Percentiles rank a stretch among this genome's conserved stretches.
Evolutionary conservation across 257 asterid species (phyloP).

Genomic region (Phtheirospermum japonicum): DNA sequence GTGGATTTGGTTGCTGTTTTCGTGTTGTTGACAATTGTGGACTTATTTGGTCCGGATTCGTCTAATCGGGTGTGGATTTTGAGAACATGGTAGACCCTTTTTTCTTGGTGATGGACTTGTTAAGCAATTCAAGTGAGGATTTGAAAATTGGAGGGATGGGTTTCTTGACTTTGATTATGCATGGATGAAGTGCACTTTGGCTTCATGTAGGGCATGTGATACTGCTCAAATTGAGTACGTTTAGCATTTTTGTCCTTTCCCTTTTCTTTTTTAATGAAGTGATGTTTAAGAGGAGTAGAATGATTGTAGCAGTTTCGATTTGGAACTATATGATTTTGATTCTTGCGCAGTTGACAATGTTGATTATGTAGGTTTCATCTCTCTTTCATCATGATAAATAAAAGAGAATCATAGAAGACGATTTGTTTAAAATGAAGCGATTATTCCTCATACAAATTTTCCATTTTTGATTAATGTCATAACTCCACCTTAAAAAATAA

Average conservation of each 20-base stretch:
- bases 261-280: background rate
- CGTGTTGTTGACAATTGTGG: background rate
- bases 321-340: background rate
- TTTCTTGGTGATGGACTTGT: background rate
- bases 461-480: background rate
- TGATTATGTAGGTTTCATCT: background rate
- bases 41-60: background rate
- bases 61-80: conserved; percentile 4
- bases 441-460: background rate
- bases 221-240: background rate
- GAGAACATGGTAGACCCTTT: background rate
- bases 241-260: background rate
- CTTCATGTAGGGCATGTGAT: background rate
- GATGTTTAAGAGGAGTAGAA: background rate
- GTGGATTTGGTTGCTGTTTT: background rate
- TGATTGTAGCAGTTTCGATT: background rate
- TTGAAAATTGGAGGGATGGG: background rate
- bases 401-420: background rate
- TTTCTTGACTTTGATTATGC: background rate
- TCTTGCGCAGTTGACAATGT: background rate
- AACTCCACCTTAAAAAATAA: background rate
- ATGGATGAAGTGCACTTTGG: background rate
- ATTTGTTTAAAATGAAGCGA: background rate
- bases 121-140: background rate
- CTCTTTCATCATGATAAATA: background rate